A percentile compares a stretch with the other conserved stretches of the same genome.
These are phyloP conservation scores for Amaranthus tricolor DNA, from an alignment of 179 eudicot genomes.

Conservation along the genomic window DNA sequence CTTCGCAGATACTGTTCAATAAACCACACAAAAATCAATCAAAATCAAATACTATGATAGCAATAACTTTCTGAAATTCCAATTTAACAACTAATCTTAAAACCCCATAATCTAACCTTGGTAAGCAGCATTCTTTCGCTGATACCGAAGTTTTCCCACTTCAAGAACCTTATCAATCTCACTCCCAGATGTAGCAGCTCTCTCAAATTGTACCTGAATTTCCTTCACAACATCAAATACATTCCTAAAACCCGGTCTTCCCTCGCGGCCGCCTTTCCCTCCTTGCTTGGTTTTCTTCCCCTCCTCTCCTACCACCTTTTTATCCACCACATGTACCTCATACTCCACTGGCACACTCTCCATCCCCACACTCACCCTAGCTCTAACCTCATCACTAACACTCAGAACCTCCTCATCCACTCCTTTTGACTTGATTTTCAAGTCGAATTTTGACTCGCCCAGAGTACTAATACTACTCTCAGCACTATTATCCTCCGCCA, in stretches of 20 bases:
- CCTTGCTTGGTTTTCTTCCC: conserved; percentile 31
- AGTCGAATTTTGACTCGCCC: conserved; percentile 3
- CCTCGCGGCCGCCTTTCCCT: conserved; percentile 33
- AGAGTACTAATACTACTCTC: neutral
- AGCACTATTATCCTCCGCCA: conserved; percentile 37
- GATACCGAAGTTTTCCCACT: conserved; percentile 64
- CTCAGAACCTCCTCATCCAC: conserved; percentile 32
- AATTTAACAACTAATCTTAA: too few relatives aligned
- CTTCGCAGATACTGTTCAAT: conserved; percentile 75
- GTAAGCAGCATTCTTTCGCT: conserved; percentile 39
- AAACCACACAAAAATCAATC: conserved; percentile 1
- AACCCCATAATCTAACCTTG: conserved; percentile 24
- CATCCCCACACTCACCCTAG: conserved; percentile 36
- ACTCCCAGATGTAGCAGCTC: conserved; percentile 66
- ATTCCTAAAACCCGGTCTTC: conserved; percentile 27
- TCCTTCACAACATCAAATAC: conserved; percentile 70
- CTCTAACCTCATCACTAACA: conserved; percentile 2
- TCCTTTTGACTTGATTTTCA: conserved; percentile 33
- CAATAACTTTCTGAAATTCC: neutral
- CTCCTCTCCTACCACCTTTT: conserved; percentile 66
- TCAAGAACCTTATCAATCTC: conserved; percentile 76
- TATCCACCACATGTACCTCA: conserved; percentile 90
- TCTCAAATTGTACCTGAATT: conserved; percentile 70
- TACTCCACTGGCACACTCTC: conserved; percentile 56
- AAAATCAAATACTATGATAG: neutral